Conservation (phyloP, 106 monocot genomes). For the Ottelia alismoides region DNA sequence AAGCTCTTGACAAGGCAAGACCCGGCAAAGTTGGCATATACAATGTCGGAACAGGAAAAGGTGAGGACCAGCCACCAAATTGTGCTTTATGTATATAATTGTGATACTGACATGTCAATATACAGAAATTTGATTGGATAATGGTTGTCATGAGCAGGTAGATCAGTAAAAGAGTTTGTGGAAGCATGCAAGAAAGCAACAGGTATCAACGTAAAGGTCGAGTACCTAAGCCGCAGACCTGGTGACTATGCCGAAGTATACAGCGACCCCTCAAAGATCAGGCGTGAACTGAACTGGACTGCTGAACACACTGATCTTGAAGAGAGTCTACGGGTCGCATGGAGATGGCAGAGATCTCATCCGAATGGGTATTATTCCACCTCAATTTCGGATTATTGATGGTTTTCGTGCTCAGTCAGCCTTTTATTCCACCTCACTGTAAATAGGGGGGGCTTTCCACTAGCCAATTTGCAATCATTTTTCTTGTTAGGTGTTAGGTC, state of each 20-base stretch:
- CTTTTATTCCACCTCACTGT: too few relatives aligned
- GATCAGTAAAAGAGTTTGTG: conserved; percentile 25
- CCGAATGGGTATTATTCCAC: conserved; percentile 7
- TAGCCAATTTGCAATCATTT: too few relatives aligned
- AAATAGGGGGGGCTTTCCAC: too few relatives aligned
- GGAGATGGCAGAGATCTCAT: conserved; percentile 22
- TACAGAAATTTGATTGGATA: too few relatives aligned
- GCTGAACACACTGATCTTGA: conserved; percentile 16
- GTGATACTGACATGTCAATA: too few relatives aligned
- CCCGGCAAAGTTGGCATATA: conserved; percentile 19
- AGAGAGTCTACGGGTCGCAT: conserved; percentile 12
- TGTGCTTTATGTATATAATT: too few relatives aligned
- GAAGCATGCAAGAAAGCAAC: conserved; percentile 25
- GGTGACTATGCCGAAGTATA: conserved; percentile 23
- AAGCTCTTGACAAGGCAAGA: conserved; percentile 21
- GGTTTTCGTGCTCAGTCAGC: too few relatives aligned
- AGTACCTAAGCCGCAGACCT: conserved; percentile 14
- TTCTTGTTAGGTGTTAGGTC: too few relatives aligned
- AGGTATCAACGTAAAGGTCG: conserved; percentile 9
- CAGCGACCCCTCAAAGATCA: conserved; percentile 27
- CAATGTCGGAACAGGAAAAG: conserved; percentile 33
- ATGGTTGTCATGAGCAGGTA: conserved; percentile 14
- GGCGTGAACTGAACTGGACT: conserved; percentile 17
- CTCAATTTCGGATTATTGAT: background rate
- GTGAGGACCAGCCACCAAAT: too few relatives aligned